Base-by-base conservation (phyloP, 75 land plant genomes). In the Pinus taeda region DNA sequence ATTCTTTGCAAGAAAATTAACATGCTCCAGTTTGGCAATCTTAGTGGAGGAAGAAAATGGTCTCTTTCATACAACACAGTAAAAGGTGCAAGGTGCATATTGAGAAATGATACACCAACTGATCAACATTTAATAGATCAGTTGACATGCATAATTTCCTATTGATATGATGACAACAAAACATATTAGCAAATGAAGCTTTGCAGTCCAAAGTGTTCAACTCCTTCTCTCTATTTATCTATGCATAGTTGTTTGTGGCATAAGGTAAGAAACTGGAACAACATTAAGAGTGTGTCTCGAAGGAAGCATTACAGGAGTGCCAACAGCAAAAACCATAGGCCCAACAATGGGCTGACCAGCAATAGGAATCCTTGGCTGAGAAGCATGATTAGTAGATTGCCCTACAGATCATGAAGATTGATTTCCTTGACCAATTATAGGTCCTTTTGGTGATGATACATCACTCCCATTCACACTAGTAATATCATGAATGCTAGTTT, bases 401-500 rank as follows among this genome's bases (percentile, higher is more conserved):
- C 42, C 42, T 39, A 60, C 80, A 0, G 82, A 36, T 6, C 75
- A 14, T 26, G 83, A 14, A n/a, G 55, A 60, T 15, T 61, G 69
- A 45, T 76, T 13, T n/a, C 67, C 18, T 61, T 87, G 88, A 37
- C 92, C 90, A 1, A 82, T 90, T 4, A 90, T 87, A 3, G 92
- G 90, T 3, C 83, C 74, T 20, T 80, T 84, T 66, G 76, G 81
- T 30, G 85, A 57, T 45, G 81, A 33, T 4, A 77, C 71, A 59
- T 85, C 91, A 15, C 81, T 88, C 77, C 83, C 81, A 49, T 85
- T 88, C 61, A 92, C 85, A 58, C 86, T 90, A 1, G 95, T 91
- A 59, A 93, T 93, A 79, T 92, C 95, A 77, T 93, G 95, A 76
- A 93, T 93, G 81, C 93, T 90, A 12, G 93, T 82, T 18, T 93